Evolutionary conservation across 2,329 filamentous ascomycete genomes (phyloP).

Genomic region (Pseudofabraea citricarpa): DNA sequence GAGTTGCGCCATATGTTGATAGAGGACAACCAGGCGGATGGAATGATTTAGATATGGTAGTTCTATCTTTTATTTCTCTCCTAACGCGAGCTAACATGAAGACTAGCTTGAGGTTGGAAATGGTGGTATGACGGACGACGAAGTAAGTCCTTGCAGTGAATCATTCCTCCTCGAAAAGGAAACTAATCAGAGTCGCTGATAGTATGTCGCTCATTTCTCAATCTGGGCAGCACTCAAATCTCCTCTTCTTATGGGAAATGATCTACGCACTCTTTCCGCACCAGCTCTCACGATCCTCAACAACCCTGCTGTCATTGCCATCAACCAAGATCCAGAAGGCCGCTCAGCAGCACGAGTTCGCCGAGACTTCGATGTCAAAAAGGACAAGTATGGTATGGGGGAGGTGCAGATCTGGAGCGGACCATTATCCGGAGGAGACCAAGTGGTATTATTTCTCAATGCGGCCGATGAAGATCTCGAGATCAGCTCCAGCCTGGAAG

Average conservation of each 20-base stretch:
- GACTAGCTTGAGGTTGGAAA: slow-evolving; percentile 16
- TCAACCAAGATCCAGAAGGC: slow-evolving; percentile 17
- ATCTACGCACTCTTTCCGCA: slow-evolving; percentile 10
- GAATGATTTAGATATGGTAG: slow-evolving; percentile 18
- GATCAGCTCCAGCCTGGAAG: slow-evolving; percentile 41
- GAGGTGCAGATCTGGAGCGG: slow-evolving; percentile 2
- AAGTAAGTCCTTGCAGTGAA: slow-evolving; percentile 18
- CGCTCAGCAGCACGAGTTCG: slow-evolving; percentile 8
- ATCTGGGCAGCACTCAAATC: slow-evolving; percentile 18
- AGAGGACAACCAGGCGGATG: slow-evolving; percentile 16
- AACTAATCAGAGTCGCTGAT: neutral
- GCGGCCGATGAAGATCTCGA: slow-evolving; percentile 33
- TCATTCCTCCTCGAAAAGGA: slow-evolving; percentile 4
- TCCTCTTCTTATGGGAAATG: slow-evolving; percentile 16
- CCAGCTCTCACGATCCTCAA: slow-evolving; percentile 16
- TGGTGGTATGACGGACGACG: slow-evolving; percentile 17
- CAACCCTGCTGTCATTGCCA: slow-evolving; percentile 16
- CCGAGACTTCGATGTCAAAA: neutral
- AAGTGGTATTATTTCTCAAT: slow-evolving; percentile 42
- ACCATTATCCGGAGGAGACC: slow-evolving; percentile 13
- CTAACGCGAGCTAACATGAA: too few species aligned
- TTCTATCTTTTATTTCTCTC: too few species aligned
- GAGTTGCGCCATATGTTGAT: slow-evolving; percentile 14
- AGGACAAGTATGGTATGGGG: slow-evolving; percentile 1
- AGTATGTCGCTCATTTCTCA: slow-evolving; percentile 18